Conservation (phyloP, 352 stramenopile species). For the Pythium aphanidermatum region DNA sequence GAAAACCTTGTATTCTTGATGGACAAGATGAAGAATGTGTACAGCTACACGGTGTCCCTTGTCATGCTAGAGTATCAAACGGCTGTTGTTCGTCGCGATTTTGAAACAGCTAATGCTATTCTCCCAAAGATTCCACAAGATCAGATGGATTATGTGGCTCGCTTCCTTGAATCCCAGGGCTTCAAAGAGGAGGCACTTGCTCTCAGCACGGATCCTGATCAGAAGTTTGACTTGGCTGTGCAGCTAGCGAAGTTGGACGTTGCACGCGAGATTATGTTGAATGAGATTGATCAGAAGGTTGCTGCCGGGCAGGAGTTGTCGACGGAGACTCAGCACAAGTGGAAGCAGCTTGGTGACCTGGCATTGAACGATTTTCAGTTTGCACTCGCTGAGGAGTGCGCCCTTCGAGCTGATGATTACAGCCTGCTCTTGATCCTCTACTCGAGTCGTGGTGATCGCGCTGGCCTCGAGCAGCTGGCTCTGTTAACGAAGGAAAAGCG, state of each 20-base stretch:
- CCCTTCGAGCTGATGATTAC: slow-evolving; percentile 94
- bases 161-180: slow-evolving; percentile 98
- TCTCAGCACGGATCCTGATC: slow-evolving; percentile 93
- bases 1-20: slow-evolving; percentile 98
- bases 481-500: slow-evolving; percentile 80
- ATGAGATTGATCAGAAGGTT: slow-evolving; percentile 71
- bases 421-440: slow-evolving; percentile 96
- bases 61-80: slow-evolving; percentile 99
- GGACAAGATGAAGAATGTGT: slow-evolving; percentile 96
- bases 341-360: slow-evolving; percentile 95
- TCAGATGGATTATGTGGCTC: slow-evolving; percentile 75
- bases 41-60: slow-evolving; percentile 89
- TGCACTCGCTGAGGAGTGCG: slow-evolving; percentile 93
- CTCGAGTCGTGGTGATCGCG: slow-evolving; percentile 91
- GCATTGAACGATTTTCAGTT: slow-evolving; percentile 93
- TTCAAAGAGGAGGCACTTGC: slow-evolving; percentile 97
- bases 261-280: slow-evolving; percentile 91
- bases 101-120: slow-evolving; percentile 96
- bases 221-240: slow-evolving; percentile 98
- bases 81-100: slow-evolving; percentile 96
- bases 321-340: slow-evolving; percentile 96
- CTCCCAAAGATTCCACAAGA: slow-evolving; percentile 92
- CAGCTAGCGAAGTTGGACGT: slow-evolving; percentile 96
- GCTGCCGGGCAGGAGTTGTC: slow-evolving; percentile 76
- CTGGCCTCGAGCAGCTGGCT: slow-evolving; percentile 89